Evolutionary conservation across 352 stramenopile genomes (phyloP).

Genomic region (Globisporangium lucens): DNA sequence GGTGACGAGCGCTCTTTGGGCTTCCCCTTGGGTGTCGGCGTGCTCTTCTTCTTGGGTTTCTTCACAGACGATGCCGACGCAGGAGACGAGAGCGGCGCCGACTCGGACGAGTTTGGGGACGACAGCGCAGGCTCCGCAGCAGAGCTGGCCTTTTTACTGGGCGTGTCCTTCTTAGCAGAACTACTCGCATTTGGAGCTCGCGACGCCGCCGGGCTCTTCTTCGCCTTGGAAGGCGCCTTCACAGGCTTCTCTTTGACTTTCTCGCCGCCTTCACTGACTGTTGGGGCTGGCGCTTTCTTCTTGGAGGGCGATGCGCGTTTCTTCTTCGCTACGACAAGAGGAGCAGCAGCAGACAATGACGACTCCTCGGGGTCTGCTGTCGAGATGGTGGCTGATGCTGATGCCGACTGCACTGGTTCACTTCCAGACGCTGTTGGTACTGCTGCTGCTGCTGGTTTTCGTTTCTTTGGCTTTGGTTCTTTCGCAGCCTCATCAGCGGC

Average conservation of each 20-base stretch:
- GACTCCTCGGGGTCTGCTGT: neutral
- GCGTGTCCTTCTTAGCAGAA: slow-evolving; percentile 1
- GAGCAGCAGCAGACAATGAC: neutral
- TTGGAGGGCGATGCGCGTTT: slow-evolving; percentile 11
- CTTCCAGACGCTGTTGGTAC: neutral
- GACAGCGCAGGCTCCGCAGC: neutral
- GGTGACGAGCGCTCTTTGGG: slow-evolving; percentile 9
- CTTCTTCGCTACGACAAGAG: neutral
- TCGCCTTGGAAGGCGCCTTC: slow-evolving; percentile 4
- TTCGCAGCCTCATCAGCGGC: neutral
- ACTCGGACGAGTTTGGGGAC: slow-evolving; percentile 1
- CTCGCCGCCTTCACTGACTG: neutral
- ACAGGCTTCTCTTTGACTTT: neutral
- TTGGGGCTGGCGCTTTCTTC: slow-evolving; percentile 7
- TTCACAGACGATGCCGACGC: neutral
- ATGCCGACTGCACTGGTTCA: neutral
- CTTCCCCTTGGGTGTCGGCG: neutral
- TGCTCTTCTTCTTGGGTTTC: slow-evolving; percentile 3
- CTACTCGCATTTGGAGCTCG: neutral
- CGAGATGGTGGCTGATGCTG: neutral
- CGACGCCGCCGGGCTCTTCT: slow-evolving; percentile 3
- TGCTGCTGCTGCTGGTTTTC: slow-evolving; percentile 1
- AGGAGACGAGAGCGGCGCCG: neutral
- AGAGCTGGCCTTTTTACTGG: neutral
- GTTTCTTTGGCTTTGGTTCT: slow-evolving; percentile 17